Evolutionary conservation across 2,329 filamentous ascomycete genomes (phyloP).

Genomic region (Periconia sp.): DNA sequence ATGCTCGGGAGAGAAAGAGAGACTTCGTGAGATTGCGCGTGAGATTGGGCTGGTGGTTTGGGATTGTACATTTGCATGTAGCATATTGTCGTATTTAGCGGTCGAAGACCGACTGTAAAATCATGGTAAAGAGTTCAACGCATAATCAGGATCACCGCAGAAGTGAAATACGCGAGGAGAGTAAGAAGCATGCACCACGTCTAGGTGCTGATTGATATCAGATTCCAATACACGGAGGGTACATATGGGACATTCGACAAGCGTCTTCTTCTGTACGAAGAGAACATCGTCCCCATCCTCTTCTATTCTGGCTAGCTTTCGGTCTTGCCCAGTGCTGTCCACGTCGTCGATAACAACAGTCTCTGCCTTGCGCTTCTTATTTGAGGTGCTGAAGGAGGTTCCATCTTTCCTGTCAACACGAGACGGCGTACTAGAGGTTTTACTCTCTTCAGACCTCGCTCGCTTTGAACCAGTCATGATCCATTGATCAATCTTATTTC

Average conservation of each 20-base stretch:
- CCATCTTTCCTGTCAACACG: conserved; percentile 16
- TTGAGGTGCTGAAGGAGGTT: conserved; percentile 6
- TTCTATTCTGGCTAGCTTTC: conserved; percentile 8
- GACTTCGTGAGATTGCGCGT: background rate
- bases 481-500: conserved; percentile 53
- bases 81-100: conserved; percentile 7
- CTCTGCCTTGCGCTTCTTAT: conserved; percentile 16
- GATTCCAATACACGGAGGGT: conserved; percentile 30
- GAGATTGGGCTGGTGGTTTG: background rate
- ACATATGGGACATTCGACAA: conserved; percentile 51
- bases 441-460: too few species aligned
- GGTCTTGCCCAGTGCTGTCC: conserved; percentile 26
- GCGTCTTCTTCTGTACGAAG: conserved; percentile 21
- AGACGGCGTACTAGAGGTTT: conserved; percentile 12
- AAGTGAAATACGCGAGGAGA: too few species aligned
- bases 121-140: too few species aligned
- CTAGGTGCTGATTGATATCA: conserved; percentile 50
- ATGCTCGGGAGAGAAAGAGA: conserved; percentile 9
- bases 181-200: conserved; percentile 34
- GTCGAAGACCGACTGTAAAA: too few species aligned
- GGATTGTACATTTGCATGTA: conserved; percentile 15
- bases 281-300: conserved; percentile 14
- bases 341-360: conserved; percentile 8
- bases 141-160: too few species aligned
- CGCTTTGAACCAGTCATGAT: conserved; percentile 25